Evolutionary conservation across 371 early-diverging fungal species (phyloP).

Genomic region (Smittium mucronatum): DNA sequence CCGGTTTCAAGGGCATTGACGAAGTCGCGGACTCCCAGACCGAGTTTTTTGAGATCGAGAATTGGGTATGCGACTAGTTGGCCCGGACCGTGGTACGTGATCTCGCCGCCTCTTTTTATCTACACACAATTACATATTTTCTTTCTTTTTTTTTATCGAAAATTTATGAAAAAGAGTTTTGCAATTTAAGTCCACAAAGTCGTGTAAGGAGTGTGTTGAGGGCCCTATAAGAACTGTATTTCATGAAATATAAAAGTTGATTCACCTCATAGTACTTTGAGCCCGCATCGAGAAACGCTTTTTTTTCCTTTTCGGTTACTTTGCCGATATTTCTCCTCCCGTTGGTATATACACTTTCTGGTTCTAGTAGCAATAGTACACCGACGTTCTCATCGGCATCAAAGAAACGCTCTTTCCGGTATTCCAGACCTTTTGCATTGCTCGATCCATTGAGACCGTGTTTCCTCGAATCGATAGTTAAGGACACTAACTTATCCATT

Average conservation of each 20-base stretch:
- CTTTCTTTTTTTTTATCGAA: not conserved
- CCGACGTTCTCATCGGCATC: conserved; percentile 29
- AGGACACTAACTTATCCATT: conserved; percentile 34
- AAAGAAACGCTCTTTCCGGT: not conserved
- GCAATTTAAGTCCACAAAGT: too few relatives aligned
- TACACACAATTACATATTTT: conserved; percentile 1
- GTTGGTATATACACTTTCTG: conserved; percentile 79
- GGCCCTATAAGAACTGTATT: too few relatives aligned
- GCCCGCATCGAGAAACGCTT: conserved; percentile 42
- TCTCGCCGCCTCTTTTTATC: conserved; percentile 71
- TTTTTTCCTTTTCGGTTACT: conserved; percentile 37
- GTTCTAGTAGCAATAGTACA: conserved; percentile 68
- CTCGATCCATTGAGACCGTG: not conserved
- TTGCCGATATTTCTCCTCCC: conserved; percentile 69
- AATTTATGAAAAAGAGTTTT: not conserved
- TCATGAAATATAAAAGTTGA: too few relatives aligned
- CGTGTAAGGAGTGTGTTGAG: too few relatives aligned
- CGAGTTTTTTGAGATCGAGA: conserved; percentile 46
- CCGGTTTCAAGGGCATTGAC: conserved; percentile 64
- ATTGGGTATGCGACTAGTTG: conserved; percentile 94
- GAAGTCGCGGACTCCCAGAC: conserved; percentile 39
- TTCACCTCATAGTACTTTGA: conserved; percentile 66
- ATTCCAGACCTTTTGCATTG: conserved; percentile 12
- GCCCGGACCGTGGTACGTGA: conserved; percentile 94
- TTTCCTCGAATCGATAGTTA: conserved; percentile 26